These are phyloP conservation scores for Westerdykella sp. DNA, from an alignment of 2,329 filamentous ascomycete species.

Conservation along the genomic window DNA sequence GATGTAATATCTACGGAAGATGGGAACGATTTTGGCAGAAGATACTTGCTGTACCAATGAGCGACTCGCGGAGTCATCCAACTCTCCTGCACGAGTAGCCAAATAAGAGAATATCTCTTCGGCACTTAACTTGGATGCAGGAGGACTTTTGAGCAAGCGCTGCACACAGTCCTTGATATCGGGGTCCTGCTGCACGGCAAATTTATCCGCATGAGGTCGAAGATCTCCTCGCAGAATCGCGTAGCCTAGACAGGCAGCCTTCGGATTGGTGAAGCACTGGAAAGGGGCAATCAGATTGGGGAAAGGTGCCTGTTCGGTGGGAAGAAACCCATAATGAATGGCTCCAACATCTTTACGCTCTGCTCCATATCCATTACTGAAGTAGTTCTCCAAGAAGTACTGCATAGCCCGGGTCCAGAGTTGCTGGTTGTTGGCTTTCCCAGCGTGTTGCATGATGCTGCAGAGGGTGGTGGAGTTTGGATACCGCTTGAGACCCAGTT, in stretches of 20 bases:
- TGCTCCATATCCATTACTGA: conserved; percentile 64
- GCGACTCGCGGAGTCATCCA: conserved; percentile 43
- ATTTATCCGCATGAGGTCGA: conserved; percentile 73
- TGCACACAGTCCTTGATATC: conserved; percentile 71
- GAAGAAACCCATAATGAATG: conserved; percentile 50
- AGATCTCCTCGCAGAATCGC: conserved; percentile 69
- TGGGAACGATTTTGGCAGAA: conserved; percentile 34
- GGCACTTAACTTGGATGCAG: conserved; percentile 60
- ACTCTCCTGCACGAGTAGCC: conserved; percentile 66
- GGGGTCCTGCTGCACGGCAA: conserved; percentile 80
- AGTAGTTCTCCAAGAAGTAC: conserved; percentile 78
- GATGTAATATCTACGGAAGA: conserved; percentile 30
- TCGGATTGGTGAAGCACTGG: conserved; percentile 76
- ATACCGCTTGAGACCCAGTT: conserved; percentile 65
- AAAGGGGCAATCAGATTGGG: conserved; percentile 63
- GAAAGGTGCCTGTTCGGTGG: conserved; percentile 59
- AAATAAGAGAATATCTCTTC: conserved; percentile 76
- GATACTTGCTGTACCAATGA: conserved; percentile 21
- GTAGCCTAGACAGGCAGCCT: conserved; percentile 72
- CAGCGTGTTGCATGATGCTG: conserved; percentile 64
- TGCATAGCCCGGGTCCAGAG: conserved; percentile 65
- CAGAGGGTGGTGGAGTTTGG: conserved; percentile 71
- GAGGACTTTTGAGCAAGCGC: conserved; percentile 64
- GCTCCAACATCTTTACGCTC: conserved; percentile 52
- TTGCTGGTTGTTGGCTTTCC: conserved; percentile 44